Evolutionary conservation across 805 yeast species (phyloP).

Genomic region (Candida sphagnicola): DNA sequence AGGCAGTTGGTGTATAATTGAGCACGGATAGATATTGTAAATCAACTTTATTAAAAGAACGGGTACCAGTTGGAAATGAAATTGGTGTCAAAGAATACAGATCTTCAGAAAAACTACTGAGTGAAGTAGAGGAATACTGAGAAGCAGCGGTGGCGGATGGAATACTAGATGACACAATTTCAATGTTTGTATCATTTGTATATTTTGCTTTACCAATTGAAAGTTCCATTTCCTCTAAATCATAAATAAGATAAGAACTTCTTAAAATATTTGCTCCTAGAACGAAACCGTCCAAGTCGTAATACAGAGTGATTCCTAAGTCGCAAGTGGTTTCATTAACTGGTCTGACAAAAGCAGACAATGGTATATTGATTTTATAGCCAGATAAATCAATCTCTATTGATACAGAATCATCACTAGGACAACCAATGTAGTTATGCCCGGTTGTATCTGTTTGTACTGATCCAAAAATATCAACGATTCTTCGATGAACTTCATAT

Average conservation of each 20-base stretch:
- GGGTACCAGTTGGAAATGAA: not conserved
- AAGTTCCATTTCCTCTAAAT: conserved; percentile 51
- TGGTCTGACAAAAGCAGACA: conserved; percentile 6
- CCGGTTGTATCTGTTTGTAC: conserved; percentile 40
- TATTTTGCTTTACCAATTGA: conserved; percentile 42
- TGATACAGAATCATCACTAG: conserved; percentile 8
- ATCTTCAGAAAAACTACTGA: not conserved
- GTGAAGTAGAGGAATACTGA: not conserved
- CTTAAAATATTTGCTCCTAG: conserved; percentile 66
- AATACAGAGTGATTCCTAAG: not conserved
- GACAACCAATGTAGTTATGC: conserved; percentile 33
- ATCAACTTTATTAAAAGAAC: too few species aligned
- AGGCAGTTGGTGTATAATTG: too few species aligned
- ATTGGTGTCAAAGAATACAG: not conserved
- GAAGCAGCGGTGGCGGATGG: conserved; percentile 1
- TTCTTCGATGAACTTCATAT: conserved; percentile 48
- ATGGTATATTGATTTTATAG: conserved; percentile 6
- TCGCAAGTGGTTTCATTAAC: not conserved
- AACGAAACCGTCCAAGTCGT: conserved; percentile 18
- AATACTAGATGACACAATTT: not conserved
- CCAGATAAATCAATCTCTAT: conserved; percentile 6
- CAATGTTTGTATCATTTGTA: not conserved
- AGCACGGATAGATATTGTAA: too few species aligned
- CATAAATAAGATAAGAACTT: conserved; percentile 60
- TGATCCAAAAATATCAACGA: conserved; percentile 63